Percentiles rank a stretch among this genome's conserved stretches.
phyloP scores from a whole-genome alignment of 148 eudicot genomes.

The Euryodendron excelsum region DNA sequence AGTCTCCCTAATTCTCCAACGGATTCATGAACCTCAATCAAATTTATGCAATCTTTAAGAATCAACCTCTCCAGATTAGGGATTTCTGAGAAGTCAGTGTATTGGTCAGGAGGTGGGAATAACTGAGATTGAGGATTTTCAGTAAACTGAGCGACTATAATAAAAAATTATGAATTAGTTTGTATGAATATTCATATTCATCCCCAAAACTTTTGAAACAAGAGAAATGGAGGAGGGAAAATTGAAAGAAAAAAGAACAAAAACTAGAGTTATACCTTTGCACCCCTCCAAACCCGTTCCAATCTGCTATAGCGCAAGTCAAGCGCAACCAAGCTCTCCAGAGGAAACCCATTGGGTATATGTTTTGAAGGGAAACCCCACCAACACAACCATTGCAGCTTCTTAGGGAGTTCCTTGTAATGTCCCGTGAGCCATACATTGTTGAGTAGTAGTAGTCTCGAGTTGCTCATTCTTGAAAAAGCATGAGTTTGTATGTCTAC shows the following conservation, averaged over 20 bases:
- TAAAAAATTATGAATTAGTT: not conserved
- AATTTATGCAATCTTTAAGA: constrained; percentile 10
- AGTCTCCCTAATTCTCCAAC: constrained; percentile 9
- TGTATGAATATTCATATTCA: too few relatives aligned
- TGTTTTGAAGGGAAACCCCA: constrained; percentile 1
- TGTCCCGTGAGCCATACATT: not conserved
- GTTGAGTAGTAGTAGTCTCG: constrained; percentile 10
- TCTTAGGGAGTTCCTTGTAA: not conserved
- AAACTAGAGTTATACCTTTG: not conserved
- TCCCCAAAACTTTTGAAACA: too few relatives aligned
- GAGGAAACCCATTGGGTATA: not conserved
- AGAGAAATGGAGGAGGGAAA: too few relatives aligned
- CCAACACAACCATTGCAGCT: constrained; percentile 16
- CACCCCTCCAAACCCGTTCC: constrained; percentile 4
- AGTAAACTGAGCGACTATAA: constrained; percentile 7
- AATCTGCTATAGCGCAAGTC: constrained; percentile 6
- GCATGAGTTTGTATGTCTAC: not conserved
- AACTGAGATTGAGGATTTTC: constrained; percentile 22
- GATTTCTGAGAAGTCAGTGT: constrained; percentile 7
- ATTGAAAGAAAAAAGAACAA: too few relatives aligned
- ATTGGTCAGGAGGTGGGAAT: not conserved
- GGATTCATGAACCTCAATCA: constrained; percentile 11
- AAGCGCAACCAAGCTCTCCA: constrained; percentile 11
- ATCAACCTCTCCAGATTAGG: constrained; percentile 17
- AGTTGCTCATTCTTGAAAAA: constrained; percentile 4